Evolutionary conservation across 805 yeast species (phyloP), one percentile per base, ranked within the genome.

Genomic region (Saccharomycopsis amapae): DNA sequence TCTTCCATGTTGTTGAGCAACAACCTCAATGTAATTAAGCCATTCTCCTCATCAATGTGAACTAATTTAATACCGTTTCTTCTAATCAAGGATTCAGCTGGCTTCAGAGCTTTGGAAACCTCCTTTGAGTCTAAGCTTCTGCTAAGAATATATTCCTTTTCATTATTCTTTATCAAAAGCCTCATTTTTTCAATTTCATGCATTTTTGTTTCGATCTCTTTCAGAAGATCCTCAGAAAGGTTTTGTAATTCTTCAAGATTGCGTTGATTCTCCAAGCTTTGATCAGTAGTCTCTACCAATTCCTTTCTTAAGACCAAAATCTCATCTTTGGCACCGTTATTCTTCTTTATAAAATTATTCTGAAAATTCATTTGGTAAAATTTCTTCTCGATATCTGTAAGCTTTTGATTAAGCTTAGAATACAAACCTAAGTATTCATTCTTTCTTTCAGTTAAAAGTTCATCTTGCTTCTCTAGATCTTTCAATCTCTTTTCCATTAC

Each of bases 1-100:
- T 9, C 15, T 9, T 13, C n/a, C n/a, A n/a, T n/a, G n/a, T n/a
- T n/a, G n/a, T n/a, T n/a, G n/a, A n/a, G n/a, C n/a, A n/a, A n/a
- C 15, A 40, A 12, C 26, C 23, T 24, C 18, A 35, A 24, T 13
- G 15, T 18, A 39, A 41, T 5, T 19, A 15, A 1, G 12, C 70
- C 67, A 10, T 79, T 58, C 2, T 59, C 55, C 1, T 64, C 61
- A 32, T 59, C 63, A 25, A 65, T 64, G 1, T 62, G 58, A 1
- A 54, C 50, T 22, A 75, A 52, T n/a, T 53, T 53, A 7, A 60
- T 58, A 2, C 56, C 44, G 1, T 73, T 36, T 15, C 23, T n/a
- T 17, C 22, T 34, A 6, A 38, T 25, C 15, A 45, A 26, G 20
- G 38, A 10, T 9, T 40, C 43, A 7, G 41, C 33, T 20, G 31